Percentiles rank a stretch among this genome's conserved stretches.
Conservation (phyloP, 1,284 basidiomycete species). For the Ceratobasidium papillatum region DNA sequence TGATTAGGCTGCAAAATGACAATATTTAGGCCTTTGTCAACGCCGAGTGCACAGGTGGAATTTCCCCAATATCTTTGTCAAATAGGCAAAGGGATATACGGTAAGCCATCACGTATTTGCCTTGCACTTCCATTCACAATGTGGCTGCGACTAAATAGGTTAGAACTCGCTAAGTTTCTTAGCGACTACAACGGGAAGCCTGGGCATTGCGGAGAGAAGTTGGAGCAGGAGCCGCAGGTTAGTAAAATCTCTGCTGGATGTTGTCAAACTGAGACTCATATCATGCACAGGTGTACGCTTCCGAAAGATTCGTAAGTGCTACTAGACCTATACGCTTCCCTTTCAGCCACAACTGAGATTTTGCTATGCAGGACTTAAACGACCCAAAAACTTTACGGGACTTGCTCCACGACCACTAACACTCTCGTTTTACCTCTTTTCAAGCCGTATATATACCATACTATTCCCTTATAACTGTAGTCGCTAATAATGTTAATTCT, state of each 20-base stretch:
- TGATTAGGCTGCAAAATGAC: neutral
- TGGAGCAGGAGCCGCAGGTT: neutral
- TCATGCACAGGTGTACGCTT: neutral
- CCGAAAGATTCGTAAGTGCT: neutral
- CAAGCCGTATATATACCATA: no score
- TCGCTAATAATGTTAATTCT: no score
- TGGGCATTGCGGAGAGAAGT: no score
- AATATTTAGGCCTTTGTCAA: conserved; percentile 4
- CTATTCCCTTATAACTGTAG: no score
- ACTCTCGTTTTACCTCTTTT: no score
- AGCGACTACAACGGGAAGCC: neutral
- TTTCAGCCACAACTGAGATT: no score
- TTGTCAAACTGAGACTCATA: neutral
- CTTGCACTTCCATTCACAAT: no score
- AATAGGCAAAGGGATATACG: neutral
- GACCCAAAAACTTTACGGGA: neutral
- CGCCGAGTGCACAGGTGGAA: neutral
- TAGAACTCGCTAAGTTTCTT: neutral
- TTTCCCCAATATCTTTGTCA: neutral
- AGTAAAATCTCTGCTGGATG: neutral
- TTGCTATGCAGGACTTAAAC: neutral
- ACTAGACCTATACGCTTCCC: no score
- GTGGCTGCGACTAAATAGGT: no score
- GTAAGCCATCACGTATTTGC: neutral
- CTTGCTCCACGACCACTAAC: no score